Evolutionary conservation across 371 early-diverging fungal species (phyloP).

Genomic region (Mortierella sp.): DNA sequence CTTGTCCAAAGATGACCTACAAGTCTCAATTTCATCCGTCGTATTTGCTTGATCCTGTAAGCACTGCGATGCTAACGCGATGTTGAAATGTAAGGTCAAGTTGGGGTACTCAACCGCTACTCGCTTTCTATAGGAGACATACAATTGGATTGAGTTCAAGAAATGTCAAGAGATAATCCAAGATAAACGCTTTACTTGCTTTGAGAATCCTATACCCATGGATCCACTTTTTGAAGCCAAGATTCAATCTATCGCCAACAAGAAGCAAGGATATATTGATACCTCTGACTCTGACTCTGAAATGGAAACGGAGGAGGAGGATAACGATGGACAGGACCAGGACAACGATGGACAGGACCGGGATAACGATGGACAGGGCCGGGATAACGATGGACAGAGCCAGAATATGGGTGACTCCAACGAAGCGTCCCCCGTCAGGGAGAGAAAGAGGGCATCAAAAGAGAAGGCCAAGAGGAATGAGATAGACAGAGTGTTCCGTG

Average conservation of each 20-base stretch:
- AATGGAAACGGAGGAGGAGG: conserved; percentile 27
- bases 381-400: conserved; percentile 58
- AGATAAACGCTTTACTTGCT: conserved; percentile 31
- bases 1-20: conserved; percentile 93
- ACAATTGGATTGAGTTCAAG: conserved; percentile 46
- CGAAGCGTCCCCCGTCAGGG: conserved; percentile 57
- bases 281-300: conserved; percentile 7
- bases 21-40: conserved; percentile 90
- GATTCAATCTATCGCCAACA: conserved; percentile 17
- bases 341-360: conserved; percentile 61
- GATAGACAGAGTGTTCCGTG: conserved; percentile 18
- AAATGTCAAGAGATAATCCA: conserved; percentile 38
- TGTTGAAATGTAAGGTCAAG: no score
- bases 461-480: conserved; percentile 11
- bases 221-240: conserved; percentile 43
- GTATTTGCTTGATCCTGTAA: conserved; percentile 77
- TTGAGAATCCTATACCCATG: conserved; percentile 24
- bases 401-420: conserved; percentile 59
- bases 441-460: background rate
- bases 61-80: conserved; percentile 1
- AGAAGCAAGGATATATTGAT: conserved; percentile 10
- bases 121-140: conserved; percentile 34
- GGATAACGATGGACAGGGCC: conserved; percentile 33
- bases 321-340: no score
- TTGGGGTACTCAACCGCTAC: background rate